Base-by-base conservation (phyloP, 345 rosid species). In the Psidium guajava region DNA sequence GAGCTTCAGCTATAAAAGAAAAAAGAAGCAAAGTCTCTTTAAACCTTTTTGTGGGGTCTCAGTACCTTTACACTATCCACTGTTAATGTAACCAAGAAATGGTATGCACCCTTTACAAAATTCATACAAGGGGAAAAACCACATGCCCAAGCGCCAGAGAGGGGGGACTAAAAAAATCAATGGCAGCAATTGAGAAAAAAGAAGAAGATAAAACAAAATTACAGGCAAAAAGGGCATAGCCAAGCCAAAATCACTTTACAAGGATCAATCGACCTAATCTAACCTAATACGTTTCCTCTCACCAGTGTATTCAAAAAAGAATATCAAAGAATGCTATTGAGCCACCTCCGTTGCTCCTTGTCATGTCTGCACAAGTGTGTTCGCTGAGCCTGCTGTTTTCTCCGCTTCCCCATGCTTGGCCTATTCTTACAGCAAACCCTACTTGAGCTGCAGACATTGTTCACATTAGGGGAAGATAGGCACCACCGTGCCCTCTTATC, bases 401-500 rank as follows among this genome's bases (percentile, higher is more conserved):
- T 36, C 80, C 25, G 7, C 47, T 69, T 69, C 80, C 80, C 77
- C 77, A 9, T 4, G 77, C 47, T 36, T 47, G 47, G 25, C 77
- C 80, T 69, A 8, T 69, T 36, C 47, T 69, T 5, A 6, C 47
- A 47, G 42, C 13, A 20, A 69, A 36, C 47, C 47, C 77, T 36
- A 69, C 25, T 69, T 36, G 80, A 36, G 77, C 25, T 69, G 11
- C 36, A 36, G 80, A 69, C 22, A 54, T 44, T n/a, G 77, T 57
- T 96, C 90, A 96, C 99, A 96, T 97, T 86, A 97, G 88, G 7
- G 99, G 99, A 80, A 97, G 92, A 92, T 92, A 97, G 44, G 97
- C 98, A 81, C 99, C 99, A 9, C 99, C 99, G 9, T 96, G 99
- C 69, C 99, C 99, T 91, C 88, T 95, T 87, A 96, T 90, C 28